Evolutionary conservation across 305 asterid genomes (phyloP).

Genomic region (Fraxinus paxiana): DNA sequence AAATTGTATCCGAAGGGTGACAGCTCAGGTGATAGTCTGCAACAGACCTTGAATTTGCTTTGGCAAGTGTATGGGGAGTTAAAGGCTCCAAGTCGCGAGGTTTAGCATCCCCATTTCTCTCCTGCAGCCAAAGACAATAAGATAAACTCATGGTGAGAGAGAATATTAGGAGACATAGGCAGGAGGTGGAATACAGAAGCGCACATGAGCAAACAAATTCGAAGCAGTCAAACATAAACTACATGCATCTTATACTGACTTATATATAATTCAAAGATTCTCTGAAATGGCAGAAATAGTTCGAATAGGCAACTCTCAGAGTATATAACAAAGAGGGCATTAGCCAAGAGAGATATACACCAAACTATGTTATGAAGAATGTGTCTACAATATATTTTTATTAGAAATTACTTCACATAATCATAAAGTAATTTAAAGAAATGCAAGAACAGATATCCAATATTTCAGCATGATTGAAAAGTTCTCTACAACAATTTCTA

Average conservation of each 20-base stretch:
- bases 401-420: neutral
- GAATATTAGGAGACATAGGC: conserved; percentile 1
- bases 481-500: conserved; percentile 8
- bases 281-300: conserved; percentile 3
- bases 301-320: neutral
- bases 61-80: conserved; percentile 63
- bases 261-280: conserved; percentile 8
- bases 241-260: neutral
- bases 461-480: conserved; percentile 2
- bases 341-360: conserved; percentile 2
- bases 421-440: neutral
- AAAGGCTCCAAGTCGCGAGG: conserved; percentile 71
- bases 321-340: neutral
- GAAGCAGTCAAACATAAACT: neutral
- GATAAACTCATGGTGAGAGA: conserved; percentile 1
- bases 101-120: conserved; percentile 75
- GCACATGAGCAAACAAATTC: conserved; percentile 8
- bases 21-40: neutral
- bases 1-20: neutral
- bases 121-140: conserved; percentile 38
- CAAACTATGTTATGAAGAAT: conserved; percentile 9
- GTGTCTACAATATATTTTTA: neutral
- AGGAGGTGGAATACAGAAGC: neutral
- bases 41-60: conserved; percentile 72
- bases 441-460: conserved; percentile 7